Base-by-base conservation (phyloP, 192 early-diverging fungal species). In the Mycoemilia scoparia region DNA sequence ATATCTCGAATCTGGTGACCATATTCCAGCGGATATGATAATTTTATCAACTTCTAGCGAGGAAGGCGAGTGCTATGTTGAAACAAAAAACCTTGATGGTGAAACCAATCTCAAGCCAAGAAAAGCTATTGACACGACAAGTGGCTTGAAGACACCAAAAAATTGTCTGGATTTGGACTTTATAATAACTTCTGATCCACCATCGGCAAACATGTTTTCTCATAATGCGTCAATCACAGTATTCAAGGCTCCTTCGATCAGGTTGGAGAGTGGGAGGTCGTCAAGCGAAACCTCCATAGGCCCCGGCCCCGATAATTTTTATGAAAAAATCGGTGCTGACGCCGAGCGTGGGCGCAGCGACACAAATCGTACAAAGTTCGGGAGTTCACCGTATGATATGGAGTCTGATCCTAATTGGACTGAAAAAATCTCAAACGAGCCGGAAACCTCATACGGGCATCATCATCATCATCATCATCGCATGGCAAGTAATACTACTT, bases 51-150 rank as follows among this genome's bases (percentile, higher is more conserved):
- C 85, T 3, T 75, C 76, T 4, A 80, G 84, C 26, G 67, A 69
- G 3, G 79, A 85, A 27, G 67, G 66, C 9, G 46, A 71, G 7
- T 87, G 83, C 45, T 92, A 77, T 49, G 70, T 90, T 12, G 92
- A 93, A 53, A 96, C 92, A 4, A 89, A 85, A 47, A 87, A 91
- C 51, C 49, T 96, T 32, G 92, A 96, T 41, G 92, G 92, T 23
- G 92, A 96, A 54, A 96, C 92, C n/a, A 96, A 96, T 45, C 53
- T 96, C 4, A 96, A 96, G 60, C 67, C 83, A 21, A 74, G 82
- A 12, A 38, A 66, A 4, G 63, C 76, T 8, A 23, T 91, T 3
- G 42, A 59, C 7, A 78, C 84, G 24, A 72, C 79, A 8, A 47
- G 58, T 7, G 51, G 74, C 27, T 66, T 87, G 37, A 54, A 66